These are phyloP conservation scores for Sicyos edulis DNA, from an alignment of 306 rosid species.

Conservation along the genomic window DNA sequence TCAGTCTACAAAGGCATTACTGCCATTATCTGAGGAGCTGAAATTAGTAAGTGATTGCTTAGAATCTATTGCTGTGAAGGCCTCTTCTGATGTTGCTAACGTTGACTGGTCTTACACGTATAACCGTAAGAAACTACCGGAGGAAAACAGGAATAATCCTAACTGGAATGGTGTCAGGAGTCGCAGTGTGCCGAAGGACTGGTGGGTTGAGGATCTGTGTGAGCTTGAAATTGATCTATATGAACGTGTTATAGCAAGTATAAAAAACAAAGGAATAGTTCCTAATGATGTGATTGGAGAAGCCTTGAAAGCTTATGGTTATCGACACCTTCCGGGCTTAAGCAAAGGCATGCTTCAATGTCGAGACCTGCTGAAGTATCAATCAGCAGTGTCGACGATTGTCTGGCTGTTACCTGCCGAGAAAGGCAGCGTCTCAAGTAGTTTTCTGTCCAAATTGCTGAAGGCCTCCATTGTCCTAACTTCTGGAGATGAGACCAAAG, in stretches of 20 bases:
- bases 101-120: conserved; percentile 95
- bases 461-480: conserved; percentile 59
- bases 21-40: conserved; percentile 60
- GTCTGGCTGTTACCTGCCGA: conserved; percentile 70
- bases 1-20: conserved; percentile 63
- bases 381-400: conserved; percentile 48
- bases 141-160: conserved; percentile 62
- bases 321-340: conserved; percentile 70
- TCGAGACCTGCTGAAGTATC: conserved; percentile 50
- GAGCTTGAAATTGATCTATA: conserved; percentile 85
- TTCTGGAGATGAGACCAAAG: conserved; percentile 46
- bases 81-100: conserved; percentile 64
- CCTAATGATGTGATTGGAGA: conserved; percentile 78
- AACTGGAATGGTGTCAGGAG: conserved; percentile 53
- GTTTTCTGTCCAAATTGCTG: conserved; percentile 70
- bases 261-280: conserved; percentile 46
- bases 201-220: conserved; percentile 98
- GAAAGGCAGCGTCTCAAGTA: conserved; percentile 72
- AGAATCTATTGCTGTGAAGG: conserved; percentile 70
- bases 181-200: conserved; percentile 76
- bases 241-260: conserved; percentile 48
- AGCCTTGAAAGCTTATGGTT: conserved; percentile 84
- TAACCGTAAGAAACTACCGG: conserved; percentile 72
- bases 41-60: conserved; percentile 66
- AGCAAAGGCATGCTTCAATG: conserved; percentile 63